A percentile compares a stretch with the other conserved stretches of the same genome.
phyloP scores from a whole-genome alignment of 225 moss, liverwort and hornwort genomes.

The Bryoerythrophyllum caledonicum region DNA sequence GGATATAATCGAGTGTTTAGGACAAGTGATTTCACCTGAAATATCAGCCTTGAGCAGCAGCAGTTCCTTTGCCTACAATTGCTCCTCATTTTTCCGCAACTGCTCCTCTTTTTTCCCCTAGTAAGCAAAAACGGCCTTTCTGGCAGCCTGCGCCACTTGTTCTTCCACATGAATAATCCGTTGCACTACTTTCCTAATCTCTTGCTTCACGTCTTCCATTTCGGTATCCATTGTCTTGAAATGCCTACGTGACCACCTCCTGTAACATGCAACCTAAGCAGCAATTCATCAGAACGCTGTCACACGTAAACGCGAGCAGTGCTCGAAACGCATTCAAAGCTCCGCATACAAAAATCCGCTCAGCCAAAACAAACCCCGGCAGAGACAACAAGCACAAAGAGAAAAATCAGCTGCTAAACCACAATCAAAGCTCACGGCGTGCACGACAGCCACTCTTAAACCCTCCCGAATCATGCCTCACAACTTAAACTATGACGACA shows the following conservation, averaged over 20 bases:
- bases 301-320: background rate
- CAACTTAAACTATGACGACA: background rate
- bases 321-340: background rate
- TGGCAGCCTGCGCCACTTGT: conserved; percentile 7
- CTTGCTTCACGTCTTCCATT: conserved; percentile 28
- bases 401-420: background rate
- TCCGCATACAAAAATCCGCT: background rate
- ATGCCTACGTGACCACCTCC: background rate
- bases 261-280: background rate
- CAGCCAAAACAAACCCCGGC: background rate
- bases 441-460: background rate
- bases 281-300: background rate
- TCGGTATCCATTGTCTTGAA: conserved; percentile 20
- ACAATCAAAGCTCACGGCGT: background rate
- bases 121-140: conserved; percentile 9
- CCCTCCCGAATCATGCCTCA: background rate
- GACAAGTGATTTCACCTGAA: background rate
- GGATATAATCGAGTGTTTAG: conserved; percentile 9
- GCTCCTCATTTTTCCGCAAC: background rate
- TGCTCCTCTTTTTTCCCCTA: background rate
- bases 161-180: conserved; percentile 13
- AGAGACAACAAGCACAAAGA: background rate
- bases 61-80: background rate
- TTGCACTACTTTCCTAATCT: conserved; percentile 27
- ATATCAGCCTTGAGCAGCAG: background rate